These are phyloP conservation scores for Tilletia caries DNA, from an alignment of 1,284 basidiomycete species.

Conservation along the genomic window DNA sequence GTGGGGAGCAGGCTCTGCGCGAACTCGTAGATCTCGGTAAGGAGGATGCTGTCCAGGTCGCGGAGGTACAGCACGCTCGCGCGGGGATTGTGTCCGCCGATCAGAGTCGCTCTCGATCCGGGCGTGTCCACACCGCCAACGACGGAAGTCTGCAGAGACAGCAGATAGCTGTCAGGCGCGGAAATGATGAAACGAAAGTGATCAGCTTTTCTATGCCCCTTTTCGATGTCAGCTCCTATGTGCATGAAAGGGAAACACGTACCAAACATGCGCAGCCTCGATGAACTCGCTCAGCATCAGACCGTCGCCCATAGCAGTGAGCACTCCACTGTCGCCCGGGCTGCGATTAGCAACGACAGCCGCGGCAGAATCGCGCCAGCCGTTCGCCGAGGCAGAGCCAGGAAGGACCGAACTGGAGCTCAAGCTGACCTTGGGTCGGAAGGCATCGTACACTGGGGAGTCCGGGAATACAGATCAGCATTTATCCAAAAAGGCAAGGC, in stretches of 20 bases:
- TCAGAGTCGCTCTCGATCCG: slow-evolving; percentile 63
- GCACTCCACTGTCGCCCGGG: slow-evolving; percentile 60
- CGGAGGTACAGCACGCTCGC: slow-evolving; percentile 62
- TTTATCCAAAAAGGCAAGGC: too few relatives aligned
- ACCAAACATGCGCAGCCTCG: slow-evolving; percentile 91
- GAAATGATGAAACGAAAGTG: slow-evolving; percentile 17
- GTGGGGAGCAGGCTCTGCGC: slow-evolving; percentile 72
- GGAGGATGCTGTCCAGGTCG: slow-evolving; percentile 74
- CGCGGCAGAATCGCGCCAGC: slow-evolving; percentile 82
- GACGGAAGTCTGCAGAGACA: slow-evolving; percentile 77
- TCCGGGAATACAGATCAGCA: background rate
- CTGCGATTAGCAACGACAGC: slow-evolving; percentile 77
- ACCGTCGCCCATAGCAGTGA: slow-evolving; percentile 83
- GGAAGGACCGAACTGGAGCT: background rate
- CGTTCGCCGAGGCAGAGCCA: slow-evolving; percentile 51
- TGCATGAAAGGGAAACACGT: too few relatives aligned
- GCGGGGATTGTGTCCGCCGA: slow-evolving; percentile 66
- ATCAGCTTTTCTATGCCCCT: too few relatives aligned
- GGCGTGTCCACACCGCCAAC: slow-evolving; percentile 68
- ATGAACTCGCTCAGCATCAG: slow-evolving; percentile 69
- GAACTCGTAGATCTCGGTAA: slow-evolving; percentile 90
- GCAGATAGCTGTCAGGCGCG: slow-evolving; percentile 66
- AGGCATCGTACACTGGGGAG: slow-evolving; percentile 32
- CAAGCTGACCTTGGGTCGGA: slow-evolving; percentile 40
- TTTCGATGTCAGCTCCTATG: too few relatives aligned